Evolutionary conservation across 2,329 filamentous ascomycete genomes (phyloP).

Genomic region (Hypoxylon sp.): DNA sequence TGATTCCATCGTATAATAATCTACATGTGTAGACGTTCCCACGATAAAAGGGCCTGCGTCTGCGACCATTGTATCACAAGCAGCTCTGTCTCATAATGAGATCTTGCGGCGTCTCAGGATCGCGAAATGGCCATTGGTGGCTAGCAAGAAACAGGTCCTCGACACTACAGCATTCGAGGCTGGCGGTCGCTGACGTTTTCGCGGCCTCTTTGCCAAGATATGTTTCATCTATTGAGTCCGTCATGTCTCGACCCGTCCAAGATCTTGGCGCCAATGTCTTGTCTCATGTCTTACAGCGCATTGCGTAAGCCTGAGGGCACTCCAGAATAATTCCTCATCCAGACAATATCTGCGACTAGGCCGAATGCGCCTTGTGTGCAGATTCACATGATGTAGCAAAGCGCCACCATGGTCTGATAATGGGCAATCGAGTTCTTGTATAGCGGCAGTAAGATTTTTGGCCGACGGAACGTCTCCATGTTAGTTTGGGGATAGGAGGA

Average conservation of each 20-base stretch:
- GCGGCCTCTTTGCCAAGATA: slow-evolving; percentile 34
- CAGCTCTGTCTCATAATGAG: slow-evolving; percentile 9
- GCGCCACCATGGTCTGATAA: background rate
- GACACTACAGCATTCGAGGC: slow-evolving; percentile 13
- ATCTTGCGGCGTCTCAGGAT: slow-evolving; percentile 3
- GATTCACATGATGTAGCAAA: background rate
- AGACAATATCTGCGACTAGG: background rate
- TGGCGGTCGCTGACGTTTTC: slow-evolving; percentile 14
- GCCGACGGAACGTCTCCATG: too few relatives aligned
- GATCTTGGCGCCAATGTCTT: slow-evolving; percentile 35
- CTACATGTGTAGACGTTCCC: background rate
- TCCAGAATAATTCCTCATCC: background rate
- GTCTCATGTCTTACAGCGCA: slow-evolving; percentile 32
- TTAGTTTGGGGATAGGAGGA: background rate
- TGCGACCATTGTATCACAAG: background rate
- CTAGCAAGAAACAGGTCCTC: background rate
- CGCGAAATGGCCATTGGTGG: background rate
- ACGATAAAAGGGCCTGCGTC: background rate
- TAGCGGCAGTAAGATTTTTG: background rate
- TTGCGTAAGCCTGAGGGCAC: slow-evolving; percentile 30
- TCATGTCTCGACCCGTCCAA: slow-evolving; percentile 21
- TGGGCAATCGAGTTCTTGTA: background rate
- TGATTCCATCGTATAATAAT: background rate
- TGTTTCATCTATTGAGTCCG: slow-evolving; percentile 37
- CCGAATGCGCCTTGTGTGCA: background rate